A percentile compares a stretch with the other conserved stretches of the same genome.
Evolutionary conservation across 2,329 filamentous ascomycete species (phyloP).

Genomic region (Botrytis aclada): DNA sequence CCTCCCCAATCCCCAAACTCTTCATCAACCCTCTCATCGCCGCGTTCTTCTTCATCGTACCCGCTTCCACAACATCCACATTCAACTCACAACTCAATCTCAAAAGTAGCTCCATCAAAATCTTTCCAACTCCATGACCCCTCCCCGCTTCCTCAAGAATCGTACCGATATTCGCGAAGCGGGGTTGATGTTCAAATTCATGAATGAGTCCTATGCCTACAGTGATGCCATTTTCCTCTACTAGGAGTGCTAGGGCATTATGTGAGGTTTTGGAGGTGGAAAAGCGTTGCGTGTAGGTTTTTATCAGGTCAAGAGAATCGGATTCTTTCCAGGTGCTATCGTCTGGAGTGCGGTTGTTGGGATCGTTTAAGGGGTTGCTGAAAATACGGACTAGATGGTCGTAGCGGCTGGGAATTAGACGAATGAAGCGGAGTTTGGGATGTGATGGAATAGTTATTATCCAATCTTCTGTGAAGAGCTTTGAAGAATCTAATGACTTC

Average conservation of each 20-base stretch:
- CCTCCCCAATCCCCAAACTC: constrained; percentile 22
- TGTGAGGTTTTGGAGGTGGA: background rate
- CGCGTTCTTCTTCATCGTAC: constrained; percentile 24
- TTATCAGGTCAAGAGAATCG: background rate
- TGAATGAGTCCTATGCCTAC: background rate
- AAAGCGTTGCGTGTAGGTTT: background rate
- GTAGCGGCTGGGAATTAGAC: constrained; percentile 16
- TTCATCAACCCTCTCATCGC: constrained; percentile 24
- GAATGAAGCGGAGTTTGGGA: constrained; percentile 23
- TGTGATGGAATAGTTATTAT: constrained; percentile 20
- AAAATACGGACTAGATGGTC: constrained; percentile 8
- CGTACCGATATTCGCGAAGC: background rate
- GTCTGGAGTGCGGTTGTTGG: background rate
- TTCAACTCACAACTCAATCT: constrained; percentile 24
- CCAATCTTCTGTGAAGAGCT: constrained; percentile 25
- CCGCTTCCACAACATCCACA: constrained; percentile 19
- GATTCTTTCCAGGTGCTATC: background rate
- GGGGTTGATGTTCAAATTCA: background rate
- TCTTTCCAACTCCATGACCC: background rate
- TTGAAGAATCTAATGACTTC: background rate
- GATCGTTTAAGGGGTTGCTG: constrained; percentile 13
- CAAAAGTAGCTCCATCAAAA: constrained; percentile 17
- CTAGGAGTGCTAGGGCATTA: background rate
- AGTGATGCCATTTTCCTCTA: background rate
- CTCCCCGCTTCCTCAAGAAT: constrained; percentile 1